Percentiles rank a stretch among this genome's conserved stretches.
Evolutionary conservation across 2,329 filamentous ascomycete genomes (phyloP).

Genomic region (Trichoderma sp.): DNA sequence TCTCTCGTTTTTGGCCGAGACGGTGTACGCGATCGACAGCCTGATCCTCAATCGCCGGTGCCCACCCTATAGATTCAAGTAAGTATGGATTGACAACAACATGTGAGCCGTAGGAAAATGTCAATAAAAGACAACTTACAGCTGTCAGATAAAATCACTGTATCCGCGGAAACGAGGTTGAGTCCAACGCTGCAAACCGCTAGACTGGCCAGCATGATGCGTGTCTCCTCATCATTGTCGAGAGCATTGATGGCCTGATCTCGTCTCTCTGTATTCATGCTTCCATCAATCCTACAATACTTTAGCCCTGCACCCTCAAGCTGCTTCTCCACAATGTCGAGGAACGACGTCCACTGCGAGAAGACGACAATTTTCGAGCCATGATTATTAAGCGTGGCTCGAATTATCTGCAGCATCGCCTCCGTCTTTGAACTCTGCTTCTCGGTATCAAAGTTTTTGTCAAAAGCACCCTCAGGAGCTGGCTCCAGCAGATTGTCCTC

Average conservation of each 20-base stretch:
- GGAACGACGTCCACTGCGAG: conserved; percentile 73
- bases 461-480: conserved; percentile 49
- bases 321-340: conserved; percentile 68
- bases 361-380: conserved; percentile 70
- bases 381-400: conserved; percentile 61
- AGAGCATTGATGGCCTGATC: conserved; percentile 68
- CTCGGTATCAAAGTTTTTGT: conserved; percentile 56
- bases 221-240: conserved; percentile 62
- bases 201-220: conserved; percentile 77
- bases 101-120: background rate
- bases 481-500: conserved; percentile 62
- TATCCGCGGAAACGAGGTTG: conserved; percentile 81
- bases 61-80: conserved; percentile 60
- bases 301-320: conserved; percentile 58
- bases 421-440: conserved; percentile 79
- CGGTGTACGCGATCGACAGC: conserved; percentile 85
- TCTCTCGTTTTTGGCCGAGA: conserved; percentile 75
- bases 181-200: conserved; percentile 81
- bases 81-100: background rate
- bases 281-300: conserved; percentile 75
- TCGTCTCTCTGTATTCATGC: conserved; percentile 67
- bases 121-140: conserved; percentile 43
- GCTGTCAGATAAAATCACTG: conserved; percentile 76
- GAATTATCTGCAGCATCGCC: conserved; percentile 70
- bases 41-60: conserved; percentile 88